phyloP scores from a whole-genome alignment of 208 protist species.

The Angomonas ambiguus region DNA sequence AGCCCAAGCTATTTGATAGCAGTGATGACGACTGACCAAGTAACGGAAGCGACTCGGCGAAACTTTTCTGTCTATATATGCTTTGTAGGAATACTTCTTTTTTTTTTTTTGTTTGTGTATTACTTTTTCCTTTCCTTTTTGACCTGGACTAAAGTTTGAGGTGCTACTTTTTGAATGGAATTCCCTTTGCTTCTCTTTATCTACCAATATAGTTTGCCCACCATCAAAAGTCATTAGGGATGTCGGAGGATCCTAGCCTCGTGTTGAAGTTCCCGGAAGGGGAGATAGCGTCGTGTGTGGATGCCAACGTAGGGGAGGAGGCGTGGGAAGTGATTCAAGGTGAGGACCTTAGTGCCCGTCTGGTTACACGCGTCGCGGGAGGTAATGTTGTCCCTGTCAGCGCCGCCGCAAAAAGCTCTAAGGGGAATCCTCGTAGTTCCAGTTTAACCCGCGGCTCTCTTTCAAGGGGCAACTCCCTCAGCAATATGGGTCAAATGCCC shows the following conservation, averaged over 20 bases:
- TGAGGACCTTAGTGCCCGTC: not conserved
- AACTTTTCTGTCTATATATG: not conserved
- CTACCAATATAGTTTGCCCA: no score
- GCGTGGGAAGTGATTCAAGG: not conserved
- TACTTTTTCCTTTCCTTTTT: not conserved
- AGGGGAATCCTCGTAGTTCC: not conserved
- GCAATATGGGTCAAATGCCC: not conserved
- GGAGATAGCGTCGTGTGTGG: not conserved
- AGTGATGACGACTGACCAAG: constrained; percentile 13
- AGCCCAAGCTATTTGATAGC: constrained; percentile 33
- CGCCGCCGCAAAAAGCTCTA: not conserved
- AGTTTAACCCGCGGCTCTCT: not conserved
- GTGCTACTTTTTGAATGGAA: no score
- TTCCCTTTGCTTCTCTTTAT: no score
- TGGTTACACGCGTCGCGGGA: not conserved
- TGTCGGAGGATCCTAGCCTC: not conserved
- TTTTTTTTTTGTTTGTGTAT: not conserved
- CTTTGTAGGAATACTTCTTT: not conserved
- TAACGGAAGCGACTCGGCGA: no score
- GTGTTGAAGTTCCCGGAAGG: not conserved
- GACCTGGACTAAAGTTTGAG: no score
- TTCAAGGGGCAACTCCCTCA: not conserved
- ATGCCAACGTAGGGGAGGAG: not conserved
- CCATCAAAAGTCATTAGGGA: no score
- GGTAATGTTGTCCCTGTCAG: not conserved